These are phyloP conservation scores for Pistacia integerrima DNA, from an alignment of 345 rosid genomes.

Conservation along the genomic window DNA sequence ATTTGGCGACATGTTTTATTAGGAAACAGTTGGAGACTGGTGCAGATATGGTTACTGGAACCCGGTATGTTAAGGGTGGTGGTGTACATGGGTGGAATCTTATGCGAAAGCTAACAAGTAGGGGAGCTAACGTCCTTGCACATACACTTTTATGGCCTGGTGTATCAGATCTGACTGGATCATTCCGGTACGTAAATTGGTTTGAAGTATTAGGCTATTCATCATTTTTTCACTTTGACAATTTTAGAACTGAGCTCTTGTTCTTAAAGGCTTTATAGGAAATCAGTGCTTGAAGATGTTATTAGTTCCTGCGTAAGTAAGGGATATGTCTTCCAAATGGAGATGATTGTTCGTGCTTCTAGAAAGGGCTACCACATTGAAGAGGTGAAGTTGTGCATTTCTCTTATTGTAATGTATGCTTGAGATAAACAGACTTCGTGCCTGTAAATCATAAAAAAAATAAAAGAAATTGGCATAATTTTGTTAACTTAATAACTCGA, in stretches of 20 bases:
- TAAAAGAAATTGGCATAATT: too few species aligned
- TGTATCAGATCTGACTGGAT: conserved; percentile 95
- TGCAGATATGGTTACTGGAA: conserved; percentile 93
- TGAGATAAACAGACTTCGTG: not conserved
- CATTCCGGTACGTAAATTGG: conserved; percentile 65
- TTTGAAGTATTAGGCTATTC: not conserved
- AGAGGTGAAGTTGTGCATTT: conserved; percentile 54
- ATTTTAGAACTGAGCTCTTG: conserved; percentile 16
- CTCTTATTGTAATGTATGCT: conserved; percentile 10
- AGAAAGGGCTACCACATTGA: conserved; percentile 88
- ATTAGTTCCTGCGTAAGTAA: conserved; percentile 85
- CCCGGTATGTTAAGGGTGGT: conserved; percentile 85
- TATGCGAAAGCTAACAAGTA: conserved; percentile 94
- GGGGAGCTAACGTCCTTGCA: conserved; percentile 98
- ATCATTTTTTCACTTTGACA: not conserved
- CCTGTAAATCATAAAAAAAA: not conserved
- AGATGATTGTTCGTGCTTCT: conserved; percentile 96
- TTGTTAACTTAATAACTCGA: not conserved
- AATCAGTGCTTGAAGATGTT: conserved; percentile 80
- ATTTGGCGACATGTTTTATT: conserved; percentile 15
- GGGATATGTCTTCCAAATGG: conserved; percentile 98
- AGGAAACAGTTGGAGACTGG: conserved; percentile 92
- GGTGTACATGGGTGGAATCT: conserved; percentile 99
- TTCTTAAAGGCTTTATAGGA: conserved; percentile 70
- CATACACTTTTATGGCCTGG: conserved; percentile 97